Conservation (phyloP, 768 basidiomycete genomes). For the Porpolomopsis calyptriformis region DNA sequence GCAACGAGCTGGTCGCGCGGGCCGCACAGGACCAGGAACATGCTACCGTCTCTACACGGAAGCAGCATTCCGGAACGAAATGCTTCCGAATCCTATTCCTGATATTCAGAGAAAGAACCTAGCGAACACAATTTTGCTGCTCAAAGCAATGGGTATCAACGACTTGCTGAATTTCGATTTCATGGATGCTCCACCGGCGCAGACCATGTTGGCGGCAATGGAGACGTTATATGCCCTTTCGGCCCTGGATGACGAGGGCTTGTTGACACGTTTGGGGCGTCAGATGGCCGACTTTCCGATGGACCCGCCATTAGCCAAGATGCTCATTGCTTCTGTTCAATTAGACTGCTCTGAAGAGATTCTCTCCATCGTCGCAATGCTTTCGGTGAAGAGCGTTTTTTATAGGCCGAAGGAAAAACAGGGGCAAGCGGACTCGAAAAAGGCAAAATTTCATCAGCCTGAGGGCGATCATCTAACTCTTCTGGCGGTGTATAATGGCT, state of each 20-base stretch:
- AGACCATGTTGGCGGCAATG: conserved; percentile 92
- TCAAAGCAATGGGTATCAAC: conserved; percentile 99
- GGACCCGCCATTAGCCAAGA: conserved; percentile 93
- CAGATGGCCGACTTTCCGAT: conserved; percentile 99
- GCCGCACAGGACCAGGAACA: conserved; percentile 96
- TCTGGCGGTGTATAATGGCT: conserved; percentile 94
- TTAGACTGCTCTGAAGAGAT: conserved; percentile 98
- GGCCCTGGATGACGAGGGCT: conserved; percentile 92
- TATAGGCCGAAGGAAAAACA: conserved; percentile 99
- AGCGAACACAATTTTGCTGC: conserved; percentile 82
- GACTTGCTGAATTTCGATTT: conserved; percentile 97
- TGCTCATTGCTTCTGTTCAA: conserved; percentile 96
- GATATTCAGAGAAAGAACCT: conserved; percentile 96
- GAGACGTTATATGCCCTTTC: conserved; percentile 92
- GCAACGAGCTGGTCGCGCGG: conserved; percentile 91
- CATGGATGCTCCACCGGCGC: conserved; percentile 97
- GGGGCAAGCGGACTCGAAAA: conserved; percentile 97
- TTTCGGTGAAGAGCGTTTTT: conserved; percentile 92
- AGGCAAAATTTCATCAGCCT: conserved; percentile 98
- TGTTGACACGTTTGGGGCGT: conserved; percentile 85
- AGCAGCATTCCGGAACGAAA: conserved; percentile 96
- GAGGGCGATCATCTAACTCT: conserved; percentile 94
- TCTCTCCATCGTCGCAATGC: conserved; percentile 93
- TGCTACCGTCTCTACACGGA: conserved; percentile 98
- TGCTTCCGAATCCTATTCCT: conserved; percentile 94